Evolutionary conservation across 2,329 filamentous ascomycete species (phyloP), one percentile per base, ranked within the genome.

Genomic region (Teratosphaeria viscida): DNA sequence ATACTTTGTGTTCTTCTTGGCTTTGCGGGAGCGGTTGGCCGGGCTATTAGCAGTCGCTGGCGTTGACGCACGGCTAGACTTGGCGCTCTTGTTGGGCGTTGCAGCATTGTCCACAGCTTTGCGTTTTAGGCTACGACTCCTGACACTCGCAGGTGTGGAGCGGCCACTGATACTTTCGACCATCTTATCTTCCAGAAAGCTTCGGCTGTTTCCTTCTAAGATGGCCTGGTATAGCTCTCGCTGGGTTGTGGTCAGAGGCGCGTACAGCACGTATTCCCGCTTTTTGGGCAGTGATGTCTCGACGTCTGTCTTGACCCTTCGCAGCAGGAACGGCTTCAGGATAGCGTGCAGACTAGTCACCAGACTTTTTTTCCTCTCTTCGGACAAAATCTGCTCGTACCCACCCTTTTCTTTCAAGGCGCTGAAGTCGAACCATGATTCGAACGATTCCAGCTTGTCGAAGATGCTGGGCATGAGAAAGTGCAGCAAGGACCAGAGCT

Each of bases 371-470:
- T 89, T 89, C 56, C 87, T 84, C 58, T 89, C 84, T 67, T 95
- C 88, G 3, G 87, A 86, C 6, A 95, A 81, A 57, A 95, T 87
- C 53, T 92, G 84, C 56, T 89, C 85, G 1, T 90, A 88, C 0
- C 85, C 86, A 39, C 87, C 81, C 64, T 92, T 90, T 61, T 97
- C 90, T 59, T 95, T 85, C 1, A 99, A 80, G 7, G 91, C 92
- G 0, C 89, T 94, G 67, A 99, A 99, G 72, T 99, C 92, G 63
- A 99, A 99, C 92, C 92, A 97, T 1, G 85, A 85, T 69, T 96
- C 90, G 60, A 99, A 99, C 0, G 89, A 90, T 54, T 95, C 90
- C 73, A 95, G 86, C 67, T 96, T 89, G 54, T 92, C 90, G 67
- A 99, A 99, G 35, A 96, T 92, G 47, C 89, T 89, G 0, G 92